Evolutionary conservation across 2,329 filamentous ascomycete species (phyloP).

Genomic region (Xylaria sp.): DNA sequence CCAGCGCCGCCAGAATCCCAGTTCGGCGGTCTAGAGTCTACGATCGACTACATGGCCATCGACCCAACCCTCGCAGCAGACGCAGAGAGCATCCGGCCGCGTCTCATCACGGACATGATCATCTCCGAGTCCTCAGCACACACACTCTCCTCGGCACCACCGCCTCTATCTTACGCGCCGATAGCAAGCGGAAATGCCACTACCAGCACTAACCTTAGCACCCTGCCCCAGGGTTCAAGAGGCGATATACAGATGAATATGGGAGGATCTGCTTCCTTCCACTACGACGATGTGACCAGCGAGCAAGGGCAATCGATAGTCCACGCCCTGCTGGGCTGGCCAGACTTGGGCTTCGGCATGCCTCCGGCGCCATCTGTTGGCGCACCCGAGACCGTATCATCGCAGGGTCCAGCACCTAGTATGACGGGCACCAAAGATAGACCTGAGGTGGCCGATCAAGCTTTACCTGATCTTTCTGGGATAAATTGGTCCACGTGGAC

Average conservation of each 20-base stretch:
- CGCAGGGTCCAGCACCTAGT: not conserved
- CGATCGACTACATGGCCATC: constrained; percentile 19
- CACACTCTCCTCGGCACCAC: constrained; percentile 1
- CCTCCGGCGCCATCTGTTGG: constrained; percentile 24
- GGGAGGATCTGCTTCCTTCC: not conserved
- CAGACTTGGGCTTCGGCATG: constrained; percentile 36
- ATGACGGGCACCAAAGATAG: not conserved
- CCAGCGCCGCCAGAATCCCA: not conserved
- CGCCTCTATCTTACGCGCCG: constrained; percentile 1
- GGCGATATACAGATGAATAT: not conserved
- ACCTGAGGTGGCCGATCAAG: not conserved
- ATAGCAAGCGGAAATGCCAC: not conserved
- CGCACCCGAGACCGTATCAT: not conserved
- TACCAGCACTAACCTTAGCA: not conserved
- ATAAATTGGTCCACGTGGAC: constrained; percentile 50
- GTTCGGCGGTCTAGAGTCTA: constrained; percentile 5
- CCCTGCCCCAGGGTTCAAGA: not conserved
- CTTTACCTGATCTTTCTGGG: constrained; percentile 5
- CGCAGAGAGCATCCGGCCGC: not conserved
- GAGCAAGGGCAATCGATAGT: constrained; percentile 19
- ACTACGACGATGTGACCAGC: not conserved
- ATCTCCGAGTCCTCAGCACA: constrained; percentile 17
- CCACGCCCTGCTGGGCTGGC: constrained; percentile 36
- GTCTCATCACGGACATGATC: constrained; percentile 21
- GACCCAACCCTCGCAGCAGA: constrained; percentile 10